Conservation (phyloP, 805 yeast genomes). For the Ogataea paraovalis region DNA sequence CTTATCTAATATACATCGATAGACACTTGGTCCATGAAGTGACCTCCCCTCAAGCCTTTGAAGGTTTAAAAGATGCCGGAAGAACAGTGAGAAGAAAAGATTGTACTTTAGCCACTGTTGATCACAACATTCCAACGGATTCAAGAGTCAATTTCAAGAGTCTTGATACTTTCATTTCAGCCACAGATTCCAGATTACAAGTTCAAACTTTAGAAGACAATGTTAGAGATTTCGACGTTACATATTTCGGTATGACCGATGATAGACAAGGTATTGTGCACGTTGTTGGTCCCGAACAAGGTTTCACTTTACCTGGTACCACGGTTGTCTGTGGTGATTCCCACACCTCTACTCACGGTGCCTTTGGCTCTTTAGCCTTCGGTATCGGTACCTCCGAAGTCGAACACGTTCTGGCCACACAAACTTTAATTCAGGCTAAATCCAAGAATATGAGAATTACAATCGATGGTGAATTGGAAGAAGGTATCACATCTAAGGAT, state of each 20-base stretch:
- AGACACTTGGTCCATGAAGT: slow-evolving; percentile 98
- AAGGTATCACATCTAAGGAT: slow-evolving; percentile 96
- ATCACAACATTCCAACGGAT: slow-evolving; percentile 94
- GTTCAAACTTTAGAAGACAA: slow-evolving; percentile 90
- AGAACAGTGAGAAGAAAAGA: slow-evolving; percentile 88
- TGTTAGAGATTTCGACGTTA: slow-evolving; percentile 82
- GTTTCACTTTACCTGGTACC: slow-evolving; percentile 96
- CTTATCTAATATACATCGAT: slow-evolving; percentile 85
- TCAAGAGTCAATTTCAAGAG: slow-evolving; percentile 75
- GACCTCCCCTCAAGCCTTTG: slow-evolving; percentile 98
- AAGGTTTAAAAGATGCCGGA: slow-evolving; percentile 84
- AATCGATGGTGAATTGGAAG: slow-evolving; percentile 77
- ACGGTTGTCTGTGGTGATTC: slow-evolving; percentile 99
- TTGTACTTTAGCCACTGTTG: slow-evolving; percentile 92
- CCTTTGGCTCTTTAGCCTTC: slow-evolving; percentile 94
- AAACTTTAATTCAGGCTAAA: slow-evolving; percentile 89
- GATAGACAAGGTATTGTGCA: slow-evolving; percentile 97
- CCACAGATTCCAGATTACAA: slow-evolving; percentile 89
- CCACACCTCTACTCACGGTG: slow-evolving; percentile 98
- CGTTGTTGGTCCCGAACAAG: slow-evolving; percentile 98
- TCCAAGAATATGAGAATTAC: slow-evolving; percentile 92
- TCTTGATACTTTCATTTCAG: slow-evolving; percentile 76
- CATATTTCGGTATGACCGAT: slow-evolving; percentile 94
- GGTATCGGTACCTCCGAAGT: slow-evolving; percentile 99
- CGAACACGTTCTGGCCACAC: slow-evolving; percentile 97